These are phyloP conservation scores for Serpula lacrymans DNA, from an alignment of 768 basidiomycete genomes.

Conservation along the genomic window DNA sequence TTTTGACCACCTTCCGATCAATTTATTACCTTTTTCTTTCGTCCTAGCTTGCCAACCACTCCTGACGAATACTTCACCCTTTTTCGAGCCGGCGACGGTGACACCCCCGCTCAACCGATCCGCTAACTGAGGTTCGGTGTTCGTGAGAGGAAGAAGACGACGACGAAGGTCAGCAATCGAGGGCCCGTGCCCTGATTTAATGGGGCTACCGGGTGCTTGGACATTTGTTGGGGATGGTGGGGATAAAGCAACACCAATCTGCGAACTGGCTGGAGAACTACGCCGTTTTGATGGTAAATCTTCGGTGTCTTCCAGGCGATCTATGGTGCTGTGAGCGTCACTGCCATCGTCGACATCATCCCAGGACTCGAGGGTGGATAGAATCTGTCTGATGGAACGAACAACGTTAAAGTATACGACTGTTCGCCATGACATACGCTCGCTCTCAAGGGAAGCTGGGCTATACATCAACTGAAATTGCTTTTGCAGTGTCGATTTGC, in stretches of 20 bases:
- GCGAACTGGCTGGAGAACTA: conserved; percentile 10
- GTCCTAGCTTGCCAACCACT: conserved; percentile 79
- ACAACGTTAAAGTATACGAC: conserved; percentile 77
- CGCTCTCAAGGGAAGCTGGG: conserved; percentile 63
- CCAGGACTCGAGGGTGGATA: conserved; percentile 58
- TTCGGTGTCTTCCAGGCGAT: conserved; percentile 29
- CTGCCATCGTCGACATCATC: conserved; percentile 59
- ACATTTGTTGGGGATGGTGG: conserved; percentile 10
- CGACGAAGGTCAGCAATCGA: conserved; percentile 53
- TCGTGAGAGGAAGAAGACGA: conserved; percentile 57
- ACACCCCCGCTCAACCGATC: conserved; percentile 74
- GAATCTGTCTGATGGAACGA: conserved; percentile 65
- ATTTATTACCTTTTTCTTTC: conserved; percentile 44
- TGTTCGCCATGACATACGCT: conserved; percentile 69
- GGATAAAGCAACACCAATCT: conserved; percentile 5
- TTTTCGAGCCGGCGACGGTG: conserved; percentile 71
- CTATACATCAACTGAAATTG: conserved; percentile 82
- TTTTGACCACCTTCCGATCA: conserved; percentile 26
- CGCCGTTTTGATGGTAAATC: conserved; percentile 10
- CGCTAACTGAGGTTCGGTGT: conserved; percentile 60
- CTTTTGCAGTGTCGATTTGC: conserved; percentile 74
- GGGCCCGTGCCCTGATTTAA: conserved; percentile 14
- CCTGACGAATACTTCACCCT: conserved; percentile 71
- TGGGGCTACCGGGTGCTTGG: conserved; percentile 16
- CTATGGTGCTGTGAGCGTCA: conserved; percentile 29